Conservation (phyloP, 371 early-diverging fungal genomes). For the Rhizopus arrhizus region DNA sequence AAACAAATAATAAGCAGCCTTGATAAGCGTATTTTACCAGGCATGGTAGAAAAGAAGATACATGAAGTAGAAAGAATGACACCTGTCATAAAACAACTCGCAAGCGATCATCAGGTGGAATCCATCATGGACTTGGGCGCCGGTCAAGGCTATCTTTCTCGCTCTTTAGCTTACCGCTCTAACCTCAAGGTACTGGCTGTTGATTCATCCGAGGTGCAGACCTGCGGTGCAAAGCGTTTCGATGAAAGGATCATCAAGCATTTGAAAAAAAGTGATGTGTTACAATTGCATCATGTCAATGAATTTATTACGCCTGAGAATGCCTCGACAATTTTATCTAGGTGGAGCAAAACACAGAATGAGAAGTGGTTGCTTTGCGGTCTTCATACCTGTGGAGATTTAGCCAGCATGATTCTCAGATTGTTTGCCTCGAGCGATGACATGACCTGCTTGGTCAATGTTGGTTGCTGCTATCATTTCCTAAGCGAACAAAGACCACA, state of each 20-base stretch:
- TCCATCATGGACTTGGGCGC: slow-evolving; percentile 73
- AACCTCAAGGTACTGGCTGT: slow-evolving; percentile 77
- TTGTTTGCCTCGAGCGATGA: slow-evolving; percentile 65
- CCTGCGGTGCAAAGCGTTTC: slow-evolving; percentile 76
- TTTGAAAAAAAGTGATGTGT: slow-evolving; percentile 12
- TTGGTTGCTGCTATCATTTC: slow-evolving; percentile 88
- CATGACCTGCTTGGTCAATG: slow-evolving; percentile 73
- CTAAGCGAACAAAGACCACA: slow-evolving; percentile 34
- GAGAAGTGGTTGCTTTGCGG: slow-evolving; percentile 76
- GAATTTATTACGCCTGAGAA: slow-evolving; percentile 58
- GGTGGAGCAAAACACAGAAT: slow-evolving; percentile 31
- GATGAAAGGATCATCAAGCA: slow-evolving; percentile 54
- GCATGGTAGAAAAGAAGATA: slow-evolving; percentile 79
- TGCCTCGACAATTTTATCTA: slow-evolving; percentile 45
- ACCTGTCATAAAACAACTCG: slow-evolving; percentile 55
- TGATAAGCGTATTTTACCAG: slow-evolving; percentile 44
- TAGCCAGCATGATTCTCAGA: slow-evolving; percentile 70
- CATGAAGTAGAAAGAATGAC: slow-evolving; percentile 70
- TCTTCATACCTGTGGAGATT: slow-evolving; percentile 85
- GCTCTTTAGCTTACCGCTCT: slow-evolving; percentile 71
- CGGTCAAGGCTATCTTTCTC: slow-evolving; percentile 78
- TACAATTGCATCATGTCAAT: slow-evolving; percentile 59
- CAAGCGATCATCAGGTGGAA: slow-evolving; percentile 38
- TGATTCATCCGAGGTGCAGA: slow-evolving; percentile 77
- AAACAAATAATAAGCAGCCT: slow-evolving; percentile 15